Evolutionary conservation across 495 filamentous ascomycete species (phyloP).

Genomic region (Xylaria cubensis): DNA sequence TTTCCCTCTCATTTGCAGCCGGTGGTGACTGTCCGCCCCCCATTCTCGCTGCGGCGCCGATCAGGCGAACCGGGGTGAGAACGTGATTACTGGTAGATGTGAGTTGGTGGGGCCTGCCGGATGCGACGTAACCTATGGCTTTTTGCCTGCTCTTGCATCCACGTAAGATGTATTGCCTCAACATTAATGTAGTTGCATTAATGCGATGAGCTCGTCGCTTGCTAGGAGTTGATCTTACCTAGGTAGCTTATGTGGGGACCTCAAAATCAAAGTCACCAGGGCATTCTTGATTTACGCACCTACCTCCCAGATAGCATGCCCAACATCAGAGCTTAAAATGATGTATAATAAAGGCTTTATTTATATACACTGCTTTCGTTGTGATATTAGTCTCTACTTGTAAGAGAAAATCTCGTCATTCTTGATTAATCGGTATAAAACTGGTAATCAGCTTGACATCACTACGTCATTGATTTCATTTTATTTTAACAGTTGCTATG

Average conservation of each 20-base stretch:
- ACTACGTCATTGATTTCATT: neutral
- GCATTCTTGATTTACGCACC: neutral
- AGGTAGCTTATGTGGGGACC: neutral
- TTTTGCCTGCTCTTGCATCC: neutral
- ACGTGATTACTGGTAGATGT: neutral
- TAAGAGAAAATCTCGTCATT: neutral
- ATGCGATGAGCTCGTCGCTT: neutral
- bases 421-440: neutral
- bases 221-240: neutral
- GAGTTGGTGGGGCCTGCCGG: neutral
- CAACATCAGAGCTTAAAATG: neutral
- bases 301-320: too few relatives aligned
- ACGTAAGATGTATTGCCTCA: neutral
- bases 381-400: neutral
- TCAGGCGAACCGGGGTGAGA: neutral
- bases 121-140: slow-evolving; percentile 1
- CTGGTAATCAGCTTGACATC: neutral
- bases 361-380: neutral
- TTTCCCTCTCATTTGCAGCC: neutral
- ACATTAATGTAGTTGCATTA: neutral
- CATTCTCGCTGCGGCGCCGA: neutral
- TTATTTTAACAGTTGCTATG: neutral
- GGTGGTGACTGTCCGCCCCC: slow-evolving; percentile 13
- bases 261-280: neutral
- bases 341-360: neutral